Base-by-base conservation (phyloP, 306 rosid genomes). In the Sophora flavescens region DNA sequence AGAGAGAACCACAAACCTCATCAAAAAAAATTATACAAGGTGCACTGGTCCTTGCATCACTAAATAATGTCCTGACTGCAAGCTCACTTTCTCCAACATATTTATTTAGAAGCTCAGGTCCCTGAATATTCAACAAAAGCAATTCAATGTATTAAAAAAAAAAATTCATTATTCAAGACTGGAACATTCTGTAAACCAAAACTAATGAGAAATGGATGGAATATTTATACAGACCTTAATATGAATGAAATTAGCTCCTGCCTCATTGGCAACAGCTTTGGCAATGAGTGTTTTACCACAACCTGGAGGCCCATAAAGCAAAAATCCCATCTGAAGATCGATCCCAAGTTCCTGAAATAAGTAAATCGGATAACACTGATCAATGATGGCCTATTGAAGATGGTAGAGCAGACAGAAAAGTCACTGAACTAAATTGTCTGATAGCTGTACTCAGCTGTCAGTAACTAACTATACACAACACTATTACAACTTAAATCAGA, bases 291-390 rank as follows among this genome's bases (percentile, higher is more conserved):
- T 93, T 84, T 93, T 91, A 39, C 98, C 97, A 75, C 98, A 91
- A 32, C 97, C 97, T 17, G 98, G 98, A 60, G 98, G 98, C 35
- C 98, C 98, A 79, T 88, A 91, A n/a, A 93, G 94, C 78, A 93
- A 87, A 81, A 93, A 88, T 32, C 97, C 98, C 0, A 92, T 82
- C 79, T 88, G 96, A n/a, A 84, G 85, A 78, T 87, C 80, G 50
- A 90, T 68, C 72, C 94, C 93, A 66, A 88, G 77, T 70, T 68
- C 88, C 97, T 91, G 84, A 56, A 81, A 60, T 47, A 75, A 22
- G 51, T 9, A 50, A 71, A 71, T 74, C 22, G 72, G 79, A 77
- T 22, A 78, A 80, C 42, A 51, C 12, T 28, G 42, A 57, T 53
- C 65, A 81, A 63, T 63, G 63, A 47, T 56, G 70, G 39, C 54